phyloP scores from a whole-genome alignment of 805 yeast species.

The Komagataella mondaviorum region DNA sequence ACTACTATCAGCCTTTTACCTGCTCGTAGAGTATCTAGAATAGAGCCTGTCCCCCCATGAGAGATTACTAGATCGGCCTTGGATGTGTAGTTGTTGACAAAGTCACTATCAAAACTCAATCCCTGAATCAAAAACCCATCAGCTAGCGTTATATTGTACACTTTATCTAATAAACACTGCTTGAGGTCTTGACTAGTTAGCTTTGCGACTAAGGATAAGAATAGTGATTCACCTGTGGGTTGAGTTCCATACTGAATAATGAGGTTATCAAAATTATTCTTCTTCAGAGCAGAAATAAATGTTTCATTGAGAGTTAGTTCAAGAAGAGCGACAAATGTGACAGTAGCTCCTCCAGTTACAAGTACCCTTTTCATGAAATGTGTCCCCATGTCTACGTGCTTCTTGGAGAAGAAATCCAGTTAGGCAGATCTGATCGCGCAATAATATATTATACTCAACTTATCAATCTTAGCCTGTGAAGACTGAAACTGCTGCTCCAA shows the following conservation, averaged over 20 bases:
- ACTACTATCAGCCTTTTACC: conserved; percentile 53
- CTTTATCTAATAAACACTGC: neutral
- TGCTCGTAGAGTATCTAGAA: conserved; percentile 57
- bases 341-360: conserved; percentile 88
- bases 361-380: conserved; percentile 14
- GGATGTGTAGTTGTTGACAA: conserved; percentile 25
- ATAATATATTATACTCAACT: too few relatives aligned
- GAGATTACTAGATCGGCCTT: conserved; percentile 54
- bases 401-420: too few relatives aligned
- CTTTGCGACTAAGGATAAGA: neutral
- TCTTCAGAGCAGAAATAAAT: conserved; percentile 22
- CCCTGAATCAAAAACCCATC: conserved; percentile 23
- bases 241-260: conserved; percentile 47
- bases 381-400: too few relatives aligned
- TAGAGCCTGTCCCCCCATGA: conserved; percentile 90
- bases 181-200: neutral
- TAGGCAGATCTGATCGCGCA: neutral
- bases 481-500: neutral
- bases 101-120: conserved; percentile 28
- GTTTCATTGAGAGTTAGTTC: conserved; percentile 20
- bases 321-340: conserved; percentile 55
- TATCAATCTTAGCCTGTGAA: neutral
- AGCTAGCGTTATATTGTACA: neutral
- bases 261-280: conserved; percentile 23
- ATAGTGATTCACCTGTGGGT: conserved; percentile 3